These are phyloP conservation scores for Chrysoporthe cubensis DNA, from an alignment of 2,329 filamentous ascomycete species.

Conservation along the genomic window DNA sequence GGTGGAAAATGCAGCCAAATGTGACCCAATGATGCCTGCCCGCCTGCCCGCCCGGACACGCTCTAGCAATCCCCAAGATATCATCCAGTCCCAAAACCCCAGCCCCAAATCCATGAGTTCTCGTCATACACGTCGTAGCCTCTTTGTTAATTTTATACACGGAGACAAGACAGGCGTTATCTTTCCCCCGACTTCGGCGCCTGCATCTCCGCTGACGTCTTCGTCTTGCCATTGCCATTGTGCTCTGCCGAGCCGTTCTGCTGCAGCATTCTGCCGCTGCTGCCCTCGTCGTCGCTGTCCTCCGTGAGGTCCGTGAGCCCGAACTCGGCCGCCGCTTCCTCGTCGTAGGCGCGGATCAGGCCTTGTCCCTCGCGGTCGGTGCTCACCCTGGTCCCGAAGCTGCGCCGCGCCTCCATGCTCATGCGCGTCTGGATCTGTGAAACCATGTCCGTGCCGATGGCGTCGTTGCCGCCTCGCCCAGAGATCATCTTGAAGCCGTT, in stretches of 20 bases:
- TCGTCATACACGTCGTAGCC: conserved; percentile 21
- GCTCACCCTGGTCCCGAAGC: conserved; percentile 66
- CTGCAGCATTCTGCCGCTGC: conserved; percentile 41
- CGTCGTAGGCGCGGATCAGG: conserved; percentile 86
- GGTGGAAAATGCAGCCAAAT: conserved; percentile 3
- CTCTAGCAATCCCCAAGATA: conserved; percentile 10
- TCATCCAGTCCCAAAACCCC: conserved; percentile 12
- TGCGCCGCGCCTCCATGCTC: conserved; percentile 89
- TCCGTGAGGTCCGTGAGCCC: conserved; percentile 80
- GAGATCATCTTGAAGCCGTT: conserved; percentile 72
- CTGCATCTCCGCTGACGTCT: conserved; percentile 54
- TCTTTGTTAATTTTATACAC: conserved; percentile 21
- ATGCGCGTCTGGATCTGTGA: conserved; percentile 87
- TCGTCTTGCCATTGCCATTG: conserved; percentile 43
- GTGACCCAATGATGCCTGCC: neutral
- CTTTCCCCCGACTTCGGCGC: conserved; percentile 48
- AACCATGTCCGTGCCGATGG: conserved; percentile 88
- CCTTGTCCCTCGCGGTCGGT: conserved; percentile 71
- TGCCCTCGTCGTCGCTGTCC: conserved; percentile 69
- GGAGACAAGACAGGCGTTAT: conserved; percentile 28
- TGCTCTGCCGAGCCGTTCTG: conserved; percentile 43
- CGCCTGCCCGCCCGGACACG: neutral
- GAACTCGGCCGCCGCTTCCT: conserved; percentile 75
- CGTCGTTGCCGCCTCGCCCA: conserved; percentile 68
- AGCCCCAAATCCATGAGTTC: conserved; percentile 18